Base-by-base conservation (phyloP, 2,329 filamentous ascomycete species). In the Lachnellula willkommii region DNA sequence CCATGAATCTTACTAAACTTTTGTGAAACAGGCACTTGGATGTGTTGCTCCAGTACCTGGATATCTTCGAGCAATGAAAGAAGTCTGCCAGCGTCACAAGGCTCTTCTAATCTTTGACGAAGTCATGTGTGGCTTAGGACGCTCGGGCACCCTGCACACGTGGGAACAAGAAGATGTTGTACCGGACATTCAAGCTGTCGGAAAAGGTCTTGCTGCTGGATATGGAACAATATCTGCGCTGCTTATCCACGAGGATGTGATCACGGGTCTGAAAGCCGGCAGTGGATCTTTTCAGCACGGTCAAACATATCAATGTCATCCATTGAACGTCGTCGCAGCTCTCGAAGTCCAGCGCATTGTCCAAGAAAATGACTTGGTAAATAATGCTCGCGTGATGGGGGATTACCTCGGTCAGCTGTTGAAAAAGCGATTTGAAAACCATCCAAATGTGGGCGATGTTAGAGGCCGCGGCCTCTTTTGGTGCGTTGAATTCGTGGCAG, bases 31-130 rank as follows among this genome's bases (percentile, higher is more conserved):
- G 50, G 79, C 85, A 2, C 73, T 89, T 0, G 88, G 86, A 0
- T 88, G 83, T 61, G 81, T 88, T 0, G 77, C 83, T 1, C 74
- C 86, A 0, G 75, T 83, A 0, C 71, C 74, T 0, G 87, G 86
- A 0, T 93, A 92, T 61, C 82, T 90, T 53, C 71, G 74, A 39
- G 85, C 83, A 1, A 79, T 91, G 67, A 79, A 79, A 62, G 71
- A 72, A 2, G 73, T 92, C 1, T 92, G 88, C 67, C 78, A 84
- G 49, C 80, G 79, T 56, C 76, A 91, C 63, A 87, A 85, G 0
- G 81, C 84, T 0, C 77, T 93, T 0, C 73, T 93, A 9, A 84
- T 91, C 40, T 70, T 91, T 0, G 89, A 93, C 65, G 56, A 91
- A 65, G 74, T 85, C 56, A 84, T 85, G 80, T 78, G 74, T 54